Conservation (phyloP, 2,329 filamentous ascomycete species). For the Scedosporium minutisporum region DNA sequence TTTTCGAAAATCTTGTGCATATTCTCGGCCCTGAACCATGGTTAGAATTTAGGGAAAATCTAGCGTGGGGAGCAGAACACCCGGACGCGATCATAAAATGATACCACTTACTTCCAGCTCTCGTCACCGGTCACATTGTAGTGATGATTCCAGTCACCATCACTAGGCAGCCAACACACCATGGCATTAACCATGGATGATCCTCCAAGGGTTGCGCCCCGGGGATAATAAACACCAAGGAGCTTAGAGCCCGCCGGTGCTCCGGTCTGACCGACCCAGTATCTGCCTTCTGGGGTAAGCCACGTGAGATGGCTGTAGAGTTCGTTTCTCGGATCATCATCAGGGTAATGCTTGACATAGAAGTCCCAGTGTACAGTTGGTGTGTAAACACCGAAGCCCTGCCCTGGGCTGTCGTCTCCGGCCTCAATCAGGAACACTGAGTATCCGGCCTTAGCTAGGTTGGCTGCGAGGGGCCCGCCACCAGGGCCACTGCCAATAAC, state of each 20-base stretch:
- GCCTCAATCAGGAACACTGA: constrained; percentile 50
- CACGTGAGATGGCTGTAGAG: constrained; percentile 41
- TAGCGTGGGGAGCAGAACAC: not conserved
- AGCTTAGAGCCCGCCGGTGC: constrained; percentile 21
- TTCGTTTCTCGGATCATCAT: constrained; percentile 33
- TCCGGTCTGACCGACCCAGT: constrained; percentile 15
- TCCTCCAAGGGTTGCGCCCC: constrained; percentile 27
- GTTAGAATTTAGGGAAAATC: not conserved
- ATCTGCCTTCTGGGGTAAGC: constrained; percentile 22
- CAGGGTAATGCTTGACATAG: constrained; percentile 50
- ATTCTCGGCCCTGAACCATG: constrained; percentile 15
- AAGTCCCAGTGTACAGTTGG: constrained; percentile 40
- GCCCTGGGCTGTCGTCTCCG: constrained; percentile 35
- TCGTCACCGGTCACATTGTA: constrained; percentile 30
- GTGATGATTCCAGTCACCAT: constrained; percentile 28
- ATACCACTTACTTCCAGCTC: constrained; percentile 23
- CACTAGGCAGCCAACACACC: constrained; percentile 19
- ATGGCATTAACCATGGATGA: constrained; percentile 23
- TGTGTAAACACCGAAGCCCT: constrained; percentile 17
- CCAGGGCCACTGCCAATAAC: constrained; percentile 48
- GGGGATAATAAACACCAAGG: constrained; percentile 29
- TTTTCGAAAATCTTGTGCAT: constrained; percentile 32
- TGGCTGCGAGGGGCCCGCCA: constrained; percentile 43
- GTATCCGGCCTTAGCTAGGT: constrained; percentile 45
- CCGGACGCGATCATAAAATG: not conserved